Base-by-base conservation (phyloP, 176 grass and related monocot genomes). In the Elaeis guineensis region DNA sequence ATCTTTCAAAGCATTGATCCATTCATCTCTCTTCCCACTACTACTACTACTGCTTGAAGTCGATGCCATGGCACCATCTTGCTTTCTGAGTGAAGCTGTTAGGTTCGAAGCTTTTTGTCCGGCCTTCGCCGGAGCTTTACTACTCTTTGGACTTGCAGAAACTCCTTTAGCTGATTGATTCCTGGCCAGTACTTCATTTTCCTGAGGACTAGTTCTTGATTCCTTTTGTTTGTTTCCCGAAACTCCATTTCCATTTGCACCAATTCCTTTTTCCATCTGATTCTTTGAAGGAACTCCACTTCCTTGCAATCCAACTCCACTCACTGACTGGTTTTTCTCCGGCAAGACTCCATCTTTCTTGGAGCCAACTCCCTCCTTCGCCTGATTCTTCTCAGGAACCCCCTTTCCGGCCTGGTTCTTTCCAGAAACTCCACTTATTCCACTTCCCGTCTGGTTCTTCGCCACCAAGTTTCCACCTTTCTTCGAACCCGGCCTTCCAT, bases 1-100 rank as follows among this genome's bases (percentile, higher is more conserved):
- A 54, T 61, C 68, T 54, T 81, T 76, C 88, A 98, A 89, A 15
- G 48, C 69, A 66, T 80, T 74, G 26, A 89, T 86, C 82, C 51
- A 86, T 17, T 93, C 67, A 59, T 48, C 21, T 56, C 67, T 85
- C 49, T 62, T 74, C 21, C 55, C 67, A 39, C 35, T 39, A 25
- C 60, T 72, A 39, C 35, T 39, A 25, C 60, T 72, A 9, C 51
- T 44, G 32, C 29, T 63, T 32, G 66, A 50, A 67, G 62, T 65
- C 18, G 24, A 28, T 69, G 72, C 55, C 5, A 50, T 49, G 1
- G 69, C 29, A 35, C 9, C 14, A 56, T 49, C 59, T 30, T 61
- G 76, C 28, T 77, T 80, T 20, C 49, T 21, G 52, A 57, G 51
- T 50, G 57, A 59, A 3, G 51, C 58, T 54, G 55, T 82, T 28